phyloP scores from a whole-genome alignment of 371 early-diverging fungal species.

The Mortierella sp. region DNA sequence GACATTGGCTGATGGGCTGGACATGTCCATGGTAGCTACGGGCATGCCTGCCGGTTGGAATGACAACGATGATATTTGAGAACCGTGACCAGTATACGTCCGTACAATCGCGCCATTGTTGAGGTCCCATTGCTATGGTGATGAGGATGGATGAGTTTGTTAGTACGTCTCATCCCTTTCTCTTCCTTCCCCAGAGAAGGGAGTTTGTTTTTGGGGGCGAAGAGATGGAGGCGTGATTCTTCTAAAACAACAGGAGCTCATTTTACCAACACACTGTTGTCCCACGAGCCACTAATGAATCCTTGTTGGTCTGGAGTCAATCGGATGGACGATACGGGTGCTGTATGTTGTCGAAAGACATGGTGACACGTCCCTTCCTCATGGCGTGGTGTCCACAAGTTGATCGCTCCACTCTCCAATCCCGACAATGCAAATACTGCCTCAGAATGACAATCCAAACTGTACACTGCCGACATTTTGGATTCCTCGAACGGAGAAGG shows the following conservation, averaged over 20 bases:
- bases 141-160: no score
- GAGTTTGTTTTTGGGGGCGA: no score
- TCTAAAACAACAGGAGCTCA: not conserved
- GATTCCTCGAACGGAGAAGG: constrained; percentile 55
- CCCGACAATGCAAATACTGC: constrained; percentile 59
- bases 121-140: constrained; percentile 89
- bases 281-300: constrained; percentile 94
- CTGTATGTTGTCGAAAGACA: constrained; percentile 81
- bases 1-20: constrained; percentile 29
- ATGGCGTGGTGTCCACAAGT: constrained; percentile 89
- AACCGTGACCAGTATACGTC: constrained; percentile 74
- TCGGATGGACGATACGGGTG: constrained; percentile 84
- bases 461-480: constrained; percentile 90
- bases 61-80: constrained; percentile 82
- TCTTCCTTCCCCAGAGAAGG: no score
- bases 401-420: constrained; percentile 82
- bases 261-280: constrained; percentile 76
- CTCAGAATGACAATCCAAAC: constrained; percentile 91
- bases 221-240: no score
- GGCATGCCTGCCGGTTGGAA: constrained; percentile 72
- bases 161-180: no score
- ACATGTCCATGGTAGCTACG: constrained; percentile 28
- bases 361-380: constrained; percentile 91
- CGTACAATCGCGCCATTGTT: constrained; percentile 81
- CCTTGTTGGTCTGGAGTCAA: constrained; percentile 81